A percentile compares a stretch with the other conserved stretches of the same genome.
phyloP scores from a whole-genome alignment of 129 eudicot species.

The Arctium minus region DNA sequence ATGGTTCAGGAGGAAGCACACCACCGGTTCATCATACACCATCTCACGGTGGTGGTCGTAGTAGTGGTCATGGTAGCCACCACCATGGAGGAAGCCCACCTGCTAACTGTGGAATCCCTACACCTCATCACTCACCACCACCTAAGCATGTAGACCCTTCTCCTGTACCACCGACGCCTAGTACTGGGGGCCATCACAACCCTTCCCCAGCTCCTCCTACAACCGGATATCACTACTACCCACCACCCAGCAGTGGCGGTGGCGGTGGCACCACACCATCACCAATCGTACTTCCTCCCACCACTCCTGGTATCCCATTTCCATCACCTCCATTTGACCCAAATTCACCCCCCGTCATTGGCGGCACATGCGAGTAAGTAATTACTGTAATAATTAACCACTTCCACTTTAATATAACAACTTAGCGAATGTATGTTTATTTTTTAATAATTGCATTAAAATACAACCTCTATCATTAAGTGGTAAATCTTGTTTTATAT shows the following conservation, averaged over 20 bases:
- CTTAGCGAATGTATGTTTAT: too few relatives aligned
- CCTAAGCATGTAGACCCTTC: conserved; percentile 29
- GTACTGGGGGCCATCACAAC: conserved; percentile 19
- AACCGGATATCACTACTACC: conserved; percentile 29
- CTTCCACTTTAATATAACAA: background rate
- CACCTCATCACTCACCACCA: conserved; percentile 24
- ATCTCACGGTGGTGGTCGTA: conserved; percentile 19
- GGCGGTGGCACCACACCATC: conserved; percentile 31
- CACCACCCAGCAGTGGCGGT: conserved; percentile 42
- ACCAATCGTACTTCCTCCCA: conserved; percentile 29
- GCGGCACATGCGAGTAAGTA: conserved; percentile 75
- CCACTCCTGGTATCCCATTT: conserved; percentile 42
- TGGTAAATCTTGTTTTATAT: too few relatives aligned
- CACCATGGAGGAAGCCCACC: conserved; percentile 42
- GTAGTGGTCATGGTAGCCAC: background rate
- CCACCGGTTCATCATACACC: conserved; percentile 34
- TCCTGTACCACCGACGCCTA: background rate
- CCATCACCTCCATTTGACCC: conserved; percentile 72
- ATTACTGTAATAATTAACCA: background rate
- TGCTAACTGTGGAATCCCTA: conserved; percentile 59
- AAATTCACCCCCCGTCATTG: conserved; percentile 56
- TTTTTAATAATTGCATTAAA: too few relatives aligned
- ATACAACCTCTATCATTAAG: too few relatives aligned
- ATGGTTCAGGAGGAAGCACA: conserved; percentile 30
- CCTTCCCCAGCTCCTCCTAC: conserved; percentile 56